These are phyloP conservation scores for Fraxinus quadrangulata DNA, from an alignment of 257 asterid species.

Conservation along the genomic window DNA sequence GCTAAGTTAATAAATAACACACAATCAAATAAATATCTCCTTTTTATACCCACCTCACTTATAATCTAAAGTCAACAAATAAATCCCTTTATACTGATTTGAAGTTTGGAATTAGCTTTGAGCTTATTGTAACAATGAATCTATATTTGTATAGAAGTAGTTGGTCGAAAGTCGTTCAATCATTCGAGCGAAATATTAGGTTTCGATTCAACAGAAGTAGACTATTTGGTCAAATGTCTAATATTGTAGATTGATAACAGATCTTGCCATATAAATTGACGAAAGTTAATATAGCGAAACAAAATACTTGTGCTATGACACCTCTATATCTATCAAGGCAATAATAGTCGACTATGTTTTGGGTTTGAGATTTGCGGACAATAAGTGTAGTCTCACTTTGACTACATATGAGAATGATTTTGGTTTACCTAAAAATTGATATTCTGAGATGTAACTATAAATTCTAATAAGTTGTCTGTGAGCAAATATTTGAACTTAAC, in stretches of 20 bases:
- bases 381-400: not conserved
- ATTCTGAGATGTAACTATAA: not conserved
- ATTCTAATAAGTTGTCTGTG: not conserved
- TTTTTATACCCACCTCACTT: not conserved
- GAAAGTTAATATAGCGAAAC: no score
- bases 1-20: slow-evolving; percentile 3
- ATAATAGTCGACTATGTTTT: no score
- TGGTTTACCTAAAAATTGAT: not conserved
- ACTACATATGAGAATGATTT: not conserved
- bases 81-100: not conserved
- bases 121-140: not conserved
- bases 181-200: not conserved
- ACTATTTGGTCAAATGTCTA: no score
- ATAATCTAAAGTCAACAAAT: not conserved
- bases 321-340: no score
- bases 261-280: no score
- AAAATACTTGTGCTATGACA: no score
- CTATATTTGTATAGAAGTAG: not conserved
- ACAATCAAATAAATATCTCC: slow-evolving; percentile 8
- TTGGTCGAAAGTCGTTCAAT: not conserved
- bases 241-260: no score
- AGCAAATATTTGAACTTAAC: not conserved
- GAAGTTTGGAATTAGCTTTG: not conserved
- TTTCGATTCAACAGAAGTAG: not conserved
- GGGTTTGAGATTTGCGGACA: not conserved